Base-by-base conservation (phyloP, 1,284 basidiomycete genomes). In the Pascua guehoae region DNA sequence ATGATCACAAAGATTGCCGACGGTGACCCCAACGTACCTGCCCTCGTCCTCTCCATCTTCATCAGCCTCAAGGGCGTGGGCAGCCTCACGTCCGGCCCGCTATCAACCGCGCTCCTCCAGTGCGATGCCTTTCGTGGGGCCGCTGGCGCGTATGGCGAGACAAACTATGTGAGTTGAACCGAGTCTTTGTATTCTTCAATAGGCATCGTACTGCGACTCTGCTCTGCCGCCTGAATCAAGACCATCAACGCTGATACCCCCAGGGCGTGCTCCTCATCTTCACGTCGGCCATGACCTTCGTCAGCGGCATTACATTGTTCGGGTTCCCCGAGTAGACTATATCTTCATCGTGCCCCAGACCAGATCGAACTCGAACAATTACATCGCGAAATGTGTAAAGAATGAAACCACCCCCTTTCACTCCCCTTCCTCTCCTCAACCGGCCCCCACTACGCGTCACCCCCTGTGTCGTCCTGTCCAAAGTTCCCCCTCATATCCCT, bases 31-130 rank as follows among this genome's bases (percentile, higher is more conserved):
- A 56, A 60, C 2, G 53, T 69, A 1, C 69, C 69, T 1, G 57
- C 65, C 9, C 51, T 70, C 15, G 56, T 72, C 1, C 76, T 75
- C 51, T 68, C 70, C 8, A 55, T 69, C 8, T 76, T 76, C 49
- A 66, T 72, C 37, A 66, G 69, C 42, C 52, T 67, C 17, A 59
- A 72, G 44, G 77, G 76, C 14, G 61, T 77, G 37, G 70, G 66
- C 7, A 64, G 63, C 14, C 66, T 72, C 47, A 58, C 60, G 15
- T 67, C 66, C 1, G 71, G 71, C 5, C 69, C 69, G 9, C 51
- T 71, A 8, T 70, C 69, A 4, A 63, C 65, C 4, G 65, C 61
- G 1, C 56, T 71, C 2, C 64, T 72, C 38, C 51, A 56, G 14
- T 41, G 49, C 4, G 54, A 48, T 37, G 48, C 54, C 0, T 47